Conservation (phyloP, 257 asterid genomes). For the Leonotis leonurus region DNA sequence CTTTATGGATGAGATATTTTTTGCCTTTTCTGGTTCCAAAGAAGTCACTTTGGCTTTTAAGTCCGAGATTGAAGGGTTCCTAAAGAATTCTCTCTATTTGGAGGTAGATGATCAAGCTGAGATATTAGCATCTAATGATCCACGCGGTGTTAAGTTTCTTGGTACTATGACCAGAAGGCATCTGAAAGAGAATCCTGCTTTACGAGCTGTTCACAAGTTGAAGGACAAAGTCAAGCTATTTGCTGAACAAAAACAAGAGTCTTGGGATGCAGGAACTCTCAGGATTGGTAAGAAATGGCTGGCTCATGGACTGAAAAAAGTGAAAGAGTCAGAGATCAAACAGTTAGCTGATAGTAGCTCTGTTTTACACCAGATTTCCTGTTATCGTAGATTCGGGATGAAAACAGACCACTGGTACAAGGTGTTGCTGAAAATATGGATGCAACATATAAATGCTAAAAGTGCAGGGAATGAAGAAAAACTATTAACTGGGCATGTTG, state of each 20-base stretch:
- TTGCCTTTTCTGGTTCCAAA: constrained; percentile 67
- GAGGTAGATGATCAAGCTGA: constrained; percentile 38
- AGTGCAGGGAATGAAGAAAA: constrained; percentile 37
- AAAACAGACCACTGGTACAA: constrained; percentile 93
- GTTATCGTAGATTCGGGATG: constrained; percentile 75
- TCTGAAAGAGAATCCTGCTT: constrained; percentile 52
- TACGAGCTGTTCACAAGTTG: constrained; percentile 76
- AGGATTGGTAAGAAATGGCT: constrained; percentile 85
- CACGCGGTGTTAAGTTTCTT: constrained; percentile 53
- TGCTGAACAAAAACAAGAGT: constrained; percentile 64
- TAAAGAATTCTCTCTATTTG: constrained; percentile 54
- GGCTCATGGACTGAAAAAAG: constrained; percentile 83
- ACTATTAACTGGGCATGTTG: constrained; percentile 47
- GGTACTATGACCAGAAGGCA: constrained; percentile 60
- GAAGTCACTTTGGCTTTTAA: constrained; percentile 57
- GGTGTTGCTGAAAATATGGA: constrained; percentile 66
- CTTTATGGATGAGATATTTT: constrained; percentile 82
- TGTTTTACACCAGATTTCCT: constrained; percentile 46
- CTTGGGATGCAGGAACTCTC: constrained; percentile 67
- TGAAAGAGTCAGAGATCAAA: constrained; percentile 87
- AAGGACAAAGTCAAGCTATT: constrained; percentile 65
- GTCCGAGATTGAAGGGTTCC: constrained; percentile 47
- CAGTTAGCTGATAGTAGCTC: constrained; percentile 55
- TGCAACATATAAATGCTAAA: constrained; percentile 49
- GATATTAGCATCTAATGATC: constrained; percentile 45